Evolutionary conservation across 1,284 basidiomycete genomes (phyloP), one percentile per base, ranked within the genome.

Genomic region (Melampsora larici-populina): DNA sequence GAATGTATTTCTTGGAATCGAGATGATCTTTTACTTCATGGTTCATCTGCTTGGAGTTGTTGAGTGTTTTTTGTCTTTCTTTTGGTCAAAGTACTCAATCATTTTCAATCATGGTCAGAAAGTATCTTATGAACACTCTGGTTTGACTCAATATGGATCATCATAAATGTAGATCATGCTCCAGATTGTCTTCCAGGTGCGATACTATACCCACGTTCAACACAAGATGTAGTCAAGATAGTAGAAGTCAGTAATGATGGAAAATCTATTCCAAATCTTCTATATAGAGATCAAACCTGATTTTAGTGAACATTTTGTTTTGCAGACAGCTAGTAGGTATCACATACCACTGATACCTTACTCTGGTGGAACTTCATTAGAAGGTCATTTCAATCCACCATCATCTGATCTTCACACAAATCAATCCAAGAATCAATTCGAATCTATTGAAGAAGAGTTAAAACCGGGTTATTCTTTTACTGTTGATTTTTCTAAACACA

Each of bases 401-500:
- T 87, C 73, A 83, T 91, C 92, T 24, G 29, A 40, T 26, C 49
- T 48, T 17, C 24, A 24, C 15, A 26, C 24, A 24, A 62, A 26
- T 11, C 31, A 29, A 43, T n/a, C 33, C 4, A 43, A 4, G 33
- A 48, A 68, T 49, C 36, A 43, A 33, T 55, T 62, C 40, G 36
- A n/a, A 58, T 24, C 29, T 17, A 49, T 48, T n/a, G 43, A 73
- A 31, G 15, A 48, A 29, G 36, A 65, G n/a, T 49, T 73, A 29
- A n/a, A 64, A 33, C 74, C 36, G 63, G 71, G 71, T 2, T 48
- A 65, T 48, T 73, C 71, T 1, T 73, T 96, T 78, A 93, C 91
- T 79, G 85, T 97, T 31, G 94, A 97, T 84, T 86, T 97, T 84
- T 89, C 89, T 0, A 85, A 81, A 78, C 80, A 83, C 40, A 97